Evolutionary conservation across 176 grass and related monocot genomes (phyloP).

Genomic region (Raddia guianensis): DNA sequence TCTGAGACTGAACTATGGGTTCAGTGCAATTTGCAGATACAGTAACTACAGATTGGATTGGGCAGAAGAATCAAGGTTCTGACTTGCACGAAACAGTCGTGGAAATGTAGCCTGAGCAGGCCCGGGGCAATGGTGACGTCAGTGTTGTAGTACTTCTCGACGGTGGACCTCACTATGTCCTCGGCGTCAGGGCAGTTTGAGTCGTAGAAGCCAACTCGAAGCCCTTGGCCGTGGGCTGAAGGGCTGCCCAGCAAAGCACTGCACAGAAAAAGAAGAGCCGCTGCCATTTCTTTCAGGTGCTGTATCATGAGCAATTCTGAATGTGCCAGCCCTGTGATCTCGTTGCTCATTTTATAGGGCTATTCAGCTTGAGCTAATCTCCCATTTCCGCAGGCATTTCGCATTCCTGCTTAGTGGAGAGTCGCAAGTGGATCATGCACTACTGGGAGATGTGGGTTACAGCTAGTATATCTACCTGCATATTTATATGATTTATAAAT

Average conservation of each 20-base stretch:
- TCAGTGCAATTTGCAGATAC: too few relatives aligned
- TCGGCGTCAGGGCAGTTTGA: constrained; percentile 58
- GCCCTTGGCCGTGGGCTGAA: constrained; percentile 43
- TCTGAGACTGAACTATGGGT: neutral
- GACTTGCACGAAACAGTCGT: constrained; percentile 91
- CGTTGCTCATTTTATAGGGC: constrained; percentile 33
- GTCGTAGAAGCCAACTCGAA: constrained; percentile 72
- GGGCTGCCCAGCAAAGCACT: constrained; percentile 13
- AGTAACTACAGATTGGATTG: neutral
- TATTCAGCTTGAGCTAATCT: neutral
- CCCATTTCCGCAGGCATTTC: neutral
- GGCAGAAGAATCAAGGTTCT: neutral
- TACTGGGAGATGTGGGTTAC: constrained; percentile 48
- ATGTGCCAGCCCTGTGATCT: neutral
- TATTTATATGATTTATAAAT: constrained; percentile 21
- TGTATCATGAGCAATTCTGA: neutral
- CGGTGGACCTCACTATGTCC: constrained; percentile 63
- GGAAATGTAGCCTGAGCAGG: constrained; percentile 85
- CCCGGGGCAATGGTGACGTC: constrained; percentile 66
- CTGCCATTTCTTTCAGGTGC: neutral
- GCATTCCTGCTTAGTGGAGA: constrained; percentile 42
- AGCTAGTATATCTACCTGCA: constrained; percentile 44
- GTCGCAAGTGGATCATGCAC: constrained; percentile 50
- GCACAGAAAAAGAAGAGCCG: constrained; percentile 20
- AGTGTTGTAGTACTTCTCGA: constrained; percentile 64